These are phyloP conservation scores for Globisporangium paroecandrum DNA, from an alignment of 352 stramenopile species.

Conservation along the genomic window DNA sequence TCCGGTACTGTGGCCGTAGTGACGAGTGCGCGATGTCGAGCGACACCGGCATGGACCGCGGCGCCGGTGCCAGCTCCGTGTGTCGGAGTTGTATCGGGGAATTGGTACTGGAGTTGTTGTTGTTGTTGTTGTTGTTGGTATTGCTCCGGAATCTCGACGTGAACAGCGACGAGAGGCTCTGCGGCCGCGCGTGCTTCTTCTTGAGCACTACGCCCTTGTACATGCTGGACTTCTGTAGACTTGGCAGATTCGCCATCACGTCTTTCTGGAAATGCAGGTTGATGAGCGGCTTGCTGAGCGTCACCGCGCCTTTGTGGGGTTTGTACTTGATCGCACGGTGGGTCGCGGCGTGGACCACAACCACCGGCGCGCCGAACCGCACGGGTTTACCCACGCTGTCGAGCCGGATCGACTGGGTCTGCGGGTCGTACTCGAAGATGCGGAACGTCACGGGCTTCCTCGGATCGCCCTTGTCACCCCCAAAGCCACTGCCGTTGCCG, in stretches of 20 bases:
- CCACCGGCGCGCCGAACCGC: slow-evolving; percentile 44
- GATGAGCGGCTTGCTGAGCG: slow-evolving; percentile 61
- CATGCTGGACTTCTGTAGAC: slow-evolving; percentile 42
- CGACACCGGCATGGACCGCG: slow-evolving; percentile 13
- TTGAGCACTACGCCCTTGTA: slow-evolving; percentile 14
- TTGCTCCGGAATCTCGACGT: slow-evolving; percentile 12
- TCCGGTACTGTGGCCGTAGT: slow-evolving; percentile 7
- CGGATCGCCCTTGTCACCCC: slow-evolving; percentile 9
- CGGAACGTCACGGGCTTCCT: slow-evolving; percentile 55
- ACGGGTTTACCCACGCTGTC: slow-evolving; percentile 53
- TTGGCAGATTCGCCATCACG: slow-evolving; percentile 44
- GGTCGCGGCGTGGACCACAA: slow-evolving; percentile 64
- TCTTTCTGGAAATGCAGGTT: slow-evolving; percentile 63
- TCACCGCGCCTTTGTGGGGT: slow-evolving; percentile 55
- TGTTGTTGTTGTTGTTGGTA: neutral
- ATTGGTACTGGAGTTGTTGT: neutral
- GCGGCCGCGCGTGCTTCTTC: slow-evolving; percentile 4
- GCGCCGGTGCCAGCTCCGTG: slow-evolving; percentile 10
- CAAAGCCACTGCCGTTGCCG: neutral
- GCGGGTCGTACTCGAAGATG: slow-evolving; percentile 62
- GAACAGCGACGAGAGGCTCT: slow-evolving; percentile 14
- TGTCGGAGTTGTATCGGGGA: slow-evolving; percentile 9
- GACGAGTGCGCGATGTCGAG: slow-evolving; percentile 16
- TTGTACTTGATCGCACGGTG: slow-evolving; percentile 60
- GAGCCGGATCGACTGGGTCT: slow-evolving; percentile 49